phyloP scores from a whole-genome alignment of 176 grass and related monocot genomes.

The Cymbopogon citratus region DNA sequence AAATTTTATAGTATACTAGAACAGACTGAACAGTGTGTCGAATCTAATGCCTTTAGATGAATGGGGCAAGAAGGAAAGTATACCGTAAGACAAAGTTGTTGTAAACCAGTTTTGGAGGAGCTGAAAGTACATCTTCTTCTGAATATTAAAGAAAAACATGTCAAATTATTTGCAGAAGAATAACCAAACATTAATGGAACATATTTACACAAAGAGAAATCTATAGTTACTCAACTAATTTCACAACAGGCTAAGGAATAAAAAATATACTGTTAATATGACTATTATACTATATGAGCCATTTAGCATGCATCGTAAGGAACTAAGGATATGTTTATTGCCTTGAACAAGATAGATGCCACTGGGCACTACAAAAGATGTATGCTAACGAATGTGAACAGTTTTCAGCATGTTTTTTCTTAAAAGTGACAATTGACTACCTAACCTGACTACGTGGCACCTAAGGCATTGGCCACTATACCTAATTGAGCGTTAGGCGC shows the following conservation, averaged over 20 bases:
- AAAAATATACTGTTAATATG: not conserved
- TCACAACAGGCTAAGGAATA: not conserved
- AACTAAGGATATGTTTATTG: not conserved
- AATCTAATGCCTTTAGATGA: not conserved
- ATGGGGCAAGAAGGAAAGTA: conserved; percentile 16
- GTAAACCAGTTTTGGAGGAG: conserved; percentile 93
- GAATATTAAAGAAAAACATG: conserved; percentile 19
- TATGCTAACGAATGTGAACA: not conserved
- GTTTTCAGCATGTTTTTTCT: conserved; percentile 2
- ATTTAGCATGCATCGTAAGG: not conserved
- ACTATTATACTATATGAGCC: not conserved
- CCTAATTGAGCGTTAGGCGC: not conserved
- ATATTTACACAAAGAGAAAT: not conserved
- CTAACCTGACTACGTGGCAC: not conserved
- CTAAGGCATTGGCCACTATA: not conserved
- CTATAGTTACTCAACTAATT: not conserved
- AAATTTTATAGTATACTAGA: conserved; percentile 7
- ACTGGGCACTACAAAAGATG: not conserved
- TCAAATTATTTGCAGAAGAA: not conserved
- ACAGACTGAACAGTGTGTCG: not conserved
- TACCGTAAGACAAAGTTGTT: conserved; percentile 85
- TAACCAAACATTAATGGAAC: not conserved
- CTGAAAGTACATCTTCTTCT: conserved; percentile 93
- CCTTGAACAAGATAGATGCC: not conserved
- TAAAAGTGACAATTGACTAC: too few relatives aligned